These are phyloP conservation scores for Atalantia buxifolia DNA, from an alignment of 345 rosid genomes.

Conservation along the genomic window DNA sequence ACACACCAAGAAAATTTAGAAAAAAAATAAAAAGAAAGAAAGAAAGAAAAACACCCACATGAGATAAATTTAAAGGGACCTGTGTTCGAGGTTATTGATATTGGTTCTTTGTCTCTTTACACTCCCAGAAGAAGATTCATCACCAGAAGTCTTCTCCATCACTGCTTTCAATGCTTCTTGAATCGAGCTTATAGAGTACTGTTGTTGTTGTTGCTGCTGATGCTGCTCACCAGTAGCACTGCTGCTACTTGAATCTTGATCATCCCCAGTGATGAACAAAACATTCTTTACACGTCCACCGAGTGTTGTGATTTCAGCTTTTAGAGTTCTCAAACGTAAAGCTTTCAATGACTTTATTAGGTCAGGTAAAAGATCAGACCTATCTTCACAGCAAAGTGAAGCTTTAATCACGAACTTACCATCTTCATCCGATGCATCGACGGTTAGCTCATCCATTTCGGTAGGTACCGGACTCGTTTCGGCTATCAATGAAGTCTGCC, in stretches of 20 bases:
- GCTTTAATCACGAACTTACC: constrained; percentile 86
- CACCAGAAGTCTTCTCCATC: constrained; percentile 79
- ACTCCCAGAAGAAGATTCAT: constrained; percentile 67
- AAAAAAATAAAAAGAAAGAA: neutral
- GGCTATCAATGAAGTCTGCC: constrained; percentile 72
- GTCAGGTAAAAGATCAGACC: constrained; percentile 87
- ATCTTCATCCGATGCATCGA: constrained; percentile 78
- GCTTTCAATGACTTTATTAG: constrained; percentile 82
- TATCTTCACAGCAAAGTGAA: constrained; percentile 88
- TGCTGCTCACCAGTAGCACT: constrained; percentile 19
- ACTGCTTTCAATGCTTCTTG: constrained; percentile 91
- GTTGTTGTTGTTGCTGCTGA: constrained; percentile 36
- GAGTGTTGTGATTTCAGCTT: constrained; percentile 92
- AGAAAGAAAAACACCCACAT: constrained; percentile 10
- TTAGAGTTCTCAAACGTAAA: constrained; percentile 66
- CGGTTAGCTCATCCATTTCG: constrained; percentile 80
- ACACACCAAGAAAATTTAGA: constrained; percentile 16
- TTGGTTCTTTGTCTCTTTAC: constrained; percentile 86
- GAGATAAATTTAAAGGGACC: constrained; percentile 43
- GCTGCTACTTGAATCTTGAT: constrained; percentile 30
- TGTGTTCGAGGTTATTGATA: constrained; percentile 62
- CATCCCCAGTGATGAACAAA: constrained; percentile 84
- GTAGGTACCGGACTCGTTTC: constrained; percentile 84
- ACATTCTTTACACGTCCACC: constrained; percentile 96
- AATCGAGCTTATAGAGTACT: constrained; percentile 63